A percentile compares a stretch with the other conserved stretches of the same genome.
Evolutionary conservation across 2,329 filamentous ascomycete genomes (phyloP).

Genomic region (Stachybotrys chlorohalonatus): DNA sequence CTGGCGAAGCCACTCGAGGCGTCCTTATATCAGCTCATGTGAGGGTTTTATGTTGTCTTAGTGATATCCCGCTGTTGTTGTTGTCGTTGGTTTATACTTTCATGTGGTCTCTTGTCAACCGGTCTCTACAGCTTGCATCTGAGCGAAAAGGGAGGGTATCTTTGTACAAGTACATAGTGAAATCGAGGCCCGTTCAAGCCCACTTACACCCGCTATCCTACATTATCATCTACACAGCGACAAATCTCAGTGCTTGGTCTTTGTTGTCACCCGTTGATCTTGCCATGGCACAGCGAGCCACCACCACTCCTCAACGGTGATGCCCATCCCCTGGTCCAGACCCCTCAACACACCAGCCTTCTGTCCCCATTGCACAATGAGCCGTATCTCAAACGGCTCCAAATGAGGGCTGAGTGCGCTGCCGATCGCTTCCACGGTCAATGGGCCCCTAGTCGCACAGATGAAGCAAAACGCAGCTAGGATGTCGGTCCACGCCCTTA

Average conservation of each 20-base stretch:
- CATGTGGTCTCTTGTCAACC: neutral
- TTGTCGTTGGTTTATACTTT: neutral
- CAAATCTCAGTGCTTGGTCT: neutral
- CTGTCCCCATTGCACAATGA: conserved; percentile 51
- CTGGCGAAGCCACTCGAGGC: neutral
- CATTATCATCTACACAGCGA: neutral
- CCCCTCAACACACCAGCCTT: conserved; percentile 40
- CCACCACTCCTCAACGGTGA: conserved; percentile 55
- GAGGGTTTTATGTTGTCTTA: neutral
- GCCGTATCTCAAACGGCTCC: conserved; percentile 52
- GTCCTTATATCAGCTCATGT: neutral
- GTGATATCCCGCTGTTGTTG: neutral
- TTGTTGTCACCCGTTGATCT: neutral
- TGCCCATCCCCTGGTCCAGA: conserved; percentile 28
- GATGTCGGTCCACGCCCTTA: conserved; percentile 54
- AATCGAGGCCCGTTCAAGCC: conserved; percentile 1
- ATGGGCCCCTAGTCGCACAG: conserved; percentile 52
- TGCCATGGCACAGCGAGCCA: conserved; percentile 44
- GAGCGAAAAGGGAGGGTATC: neutral
- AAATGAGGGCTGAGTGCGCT: conserved; percentile 47
- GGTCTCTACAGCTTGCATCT: neutral
- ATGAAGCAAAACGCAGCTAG: conserved; percentile 54
- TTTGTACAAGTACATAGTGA: conserved; percentile 1
- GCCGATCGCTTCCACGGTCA: conserved; percentile 42
- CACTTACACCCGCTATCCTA: neutral